phyloP scores from a whole-genome alignment of 164 flowering plant species.

The Berberis thunbergii region DNA sequence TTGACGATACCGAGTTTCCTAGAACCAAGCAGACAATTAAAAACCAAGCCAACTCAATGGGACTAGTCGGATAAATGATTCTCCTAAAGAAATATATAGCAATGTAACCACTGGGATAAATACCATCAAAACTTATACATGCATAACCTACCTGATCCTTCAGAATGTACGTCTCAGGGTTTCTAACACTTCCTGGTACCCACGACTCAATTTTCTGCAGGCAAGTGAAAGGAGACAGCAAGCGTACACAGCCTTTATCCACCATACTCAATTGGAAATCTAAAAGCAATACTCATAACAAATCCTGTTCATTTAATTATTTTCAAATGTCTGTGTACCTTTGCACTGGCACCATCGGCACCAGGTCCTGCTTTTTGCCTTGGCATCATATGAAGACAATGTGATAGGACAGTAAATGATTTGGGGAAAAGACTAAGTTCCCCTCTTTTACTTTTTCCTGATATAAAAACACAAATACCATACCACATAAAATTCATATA shows the following conservation, averaged over 20 bases:
- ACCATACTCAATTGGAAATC: background rate
- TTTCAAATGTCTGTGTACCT: constrained; percentile 20
- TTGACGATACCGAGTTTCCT: constrained; percentile 97
- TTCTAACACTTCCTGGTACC: constrained; percentile 75
- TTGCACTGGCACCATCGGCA: constrained; percentile 27
- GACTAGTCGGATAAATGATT: no score
- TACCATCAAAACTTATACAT: no score
- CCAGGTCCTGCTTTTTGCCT: constrained; percentile 52
- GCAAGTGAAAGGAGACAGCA: background rate
- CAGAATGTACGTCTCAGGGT: constrained; percentile 69
- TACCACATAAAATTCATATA: background rate
- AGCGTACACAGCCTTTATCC: background rate
- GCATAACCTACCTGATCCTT: constrained; percentile 71
- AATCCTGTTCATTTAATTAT: background rate
- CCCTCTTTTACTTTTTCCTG: constrained; percentile 88
- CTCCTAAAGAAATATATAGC: no score
- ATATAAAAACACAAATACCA: background rate
- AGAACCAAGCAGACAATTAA: constrained; percentile 2
- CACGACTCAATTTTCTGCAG: constrained; percentile 58
- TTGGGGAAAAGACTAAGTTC: constrained; percentile 88
- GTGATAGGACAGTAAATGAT: constrained; percentile 58
- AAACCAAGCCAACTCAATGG: no score
- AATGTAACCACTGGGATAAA: no score
- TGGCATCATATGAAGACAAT: constrained; percentile 96
- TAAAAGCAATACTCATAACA: background rate